Evolutionary conservation across 106 monocot species (phyloP), one percentile per base, ranked within the genome.

Genomic region (Narthecium ossifragum): DNA sequence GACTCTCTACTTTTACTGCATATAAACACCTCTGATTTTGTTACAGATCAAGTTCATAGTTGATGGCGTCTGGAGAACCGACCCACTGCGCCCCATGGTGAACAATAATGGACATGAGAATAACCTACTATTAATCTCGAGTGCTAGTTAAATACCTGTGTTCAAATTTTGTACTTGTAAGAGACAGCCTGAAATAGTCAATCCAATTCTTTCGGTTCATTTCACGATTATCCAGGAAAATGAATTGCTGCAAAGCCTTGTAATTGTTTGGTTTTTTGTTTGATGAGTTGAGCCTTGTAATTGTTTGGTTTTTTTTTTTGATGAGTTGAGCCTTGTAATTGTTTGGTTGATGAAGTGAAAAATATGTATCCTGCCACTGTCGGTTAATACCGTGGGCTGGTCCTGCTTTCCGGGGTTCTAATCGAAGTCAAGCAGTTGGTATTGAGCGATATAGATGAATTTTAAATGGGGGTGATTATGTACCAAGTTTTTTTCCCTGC

Each of bases 21-120:
- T 62, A 2, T 13, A 17, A 33, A 17, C 29, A 27, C 31, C 26
- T 33, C 6, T 62, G 10, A 29, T 61, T 7, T 33, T 60, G 8
- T 2, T 63, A 28, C 89, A 93, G 94, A 86, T 94, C 47, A 94
- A 94, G 68, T 94, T 94, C 64, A 67, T 94, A 40, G 80, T 94
- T 34, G 93, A 94, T 75, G 93, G 90, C 67, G 69, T 72, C 37
- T 94, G 93, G 93, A 78, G 47, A 64, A 47, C 80, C 11, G 89
- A 94, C 46, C 93, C 83, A 6, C 53, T 89, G 45, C 82, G 77
- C 17, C 89, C 83, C 23, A 53, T 75, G 60, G 75, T 83, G 13
- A 29, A 61, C 17, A 74, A 75, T 22, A 58, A 78, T 38, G 83
- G 89, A 31, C 53, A 78, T 57, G 75, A 94, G 53, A 94, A 94